Evolutionary conservation across 805 yeast species (phyloP).

Genomic region (Zygotorulaspora danielsina): DNA sequence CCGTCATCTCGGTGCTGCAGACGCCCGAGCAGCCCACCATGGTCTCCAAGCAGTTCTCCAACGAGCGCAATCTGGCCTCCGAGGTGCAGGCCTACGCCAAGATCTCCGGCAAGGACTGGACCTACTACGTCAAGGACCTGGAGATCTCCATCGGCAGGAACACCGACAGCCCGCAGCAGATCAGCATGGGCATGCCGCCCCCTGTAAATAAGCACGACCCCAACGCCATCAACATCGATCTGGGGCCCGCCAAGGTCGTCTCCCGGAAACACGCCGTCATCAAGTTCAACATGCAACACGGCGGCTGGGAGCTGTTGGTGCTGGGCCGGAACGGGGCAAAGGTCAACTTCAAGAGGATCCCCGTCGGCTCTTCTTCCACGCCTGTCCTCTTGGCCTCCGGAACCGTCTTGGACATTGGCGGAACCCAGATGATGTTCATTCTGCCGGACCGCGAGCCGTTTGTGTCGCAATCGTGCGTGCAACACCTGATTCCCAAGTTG

Average conservation of each 20-base stretch:
- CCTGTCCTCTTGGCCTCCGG: conserved; percentile 72
- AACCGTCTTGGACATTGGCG: conserved; percentile 90
- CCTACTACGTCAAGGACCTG: conserved; percentile 80
- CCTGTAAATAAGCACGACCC: conserved; percentile 32
- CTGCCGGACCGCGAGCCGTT: conserved; percentile 83
- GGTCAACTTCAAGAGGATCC: conserved; percentile 59
- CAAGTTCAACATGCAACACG: conserved; percentile 63
- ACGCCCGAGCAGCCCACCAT: conserved; percentile 71
- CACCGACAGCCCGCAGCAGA: conserved; percentile 39
- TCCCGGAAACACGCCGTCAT: conserved; percentile 86
- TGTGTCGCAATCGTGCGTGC: conserved; percentile 43
- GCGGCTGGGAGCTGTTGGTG: conserved; percentile 83
- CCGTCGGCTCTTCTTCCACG: conserved; percentile 42
- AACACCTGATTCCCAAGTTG: conserved; percentile 34
- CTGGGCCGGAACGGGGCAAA: conserved; percentile 91
- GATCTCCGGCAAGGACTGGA: conserved; percentile 90
- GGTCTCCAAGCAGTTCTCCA: conserved; percentile 69
- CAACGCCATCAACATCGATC: conserved; percentile 55
- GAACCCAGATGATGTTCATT: conserved; percentile 98
- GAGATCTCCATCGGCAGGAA: conserved; percentile 82
- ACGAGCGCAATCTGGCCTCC: conserved; percentile 55
- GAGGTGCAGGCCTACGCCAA: conserved; percentile 98
- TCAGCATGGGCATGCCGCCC: background rate
- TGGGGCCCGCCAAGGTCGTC: conserved; percentile 97
- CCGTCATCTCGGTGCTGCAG: conserved; percentile 64